These are phyloP conservation scores for Mycena alexandri DNA, from an alignment of 768 basidiomycete genomes.

Conservation along the genomic window DNA sequence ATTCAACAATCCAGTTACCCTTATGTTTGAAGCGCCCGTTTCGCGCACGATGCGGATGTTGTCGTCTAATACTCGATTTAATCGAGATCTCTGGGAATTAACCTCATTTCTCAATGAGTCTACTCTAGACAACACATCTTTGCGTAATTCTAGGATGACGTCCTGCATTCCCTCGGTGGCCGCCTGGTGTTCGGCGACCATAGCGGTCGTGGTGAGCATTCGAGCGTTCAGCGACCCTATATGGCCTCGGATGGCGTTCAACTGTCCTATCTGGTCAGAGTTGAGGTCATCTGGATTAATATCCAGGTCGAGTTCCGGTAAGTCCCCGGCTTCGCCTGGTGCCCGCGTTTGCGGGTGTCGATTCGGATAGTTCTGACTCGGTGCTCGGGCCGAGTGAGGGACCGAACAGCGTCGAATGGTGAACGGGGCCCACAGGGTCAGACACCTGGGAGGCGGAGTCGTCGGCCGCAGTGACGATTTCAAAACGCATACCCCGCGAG, in stretches of 20 bases:
- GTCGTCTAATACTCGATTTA: conserved; percentile 4
- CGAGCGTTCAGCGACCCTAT: no score
- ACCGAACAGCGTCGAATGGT: background rate
- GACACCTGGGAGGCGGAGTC: no score
- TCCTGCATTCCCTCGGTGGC: conserved; percentile 1
- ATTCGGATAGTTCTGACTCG: conserved; percentile 2
- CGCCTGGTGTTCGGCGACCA: no score
- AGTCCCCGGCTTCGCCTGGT: background rate
- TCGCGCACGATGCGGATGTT: conserved; percentile 1
- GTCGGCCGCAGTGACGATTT: no score
- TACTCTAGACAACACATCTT: background rate
- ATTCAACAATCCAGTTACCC: background rate
- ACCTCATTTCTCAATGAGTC: conserved; percentile 15
- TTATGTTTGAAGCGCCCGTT: background rate
- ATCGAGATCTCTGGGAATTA: background rate
- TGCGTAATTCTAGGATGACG: background rate
- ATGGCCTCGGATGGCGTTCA: no score
- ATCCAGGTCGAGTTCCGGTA: background rate
- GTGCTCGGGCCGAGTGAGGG: background rate
- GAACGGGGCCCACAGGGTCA: background rate
- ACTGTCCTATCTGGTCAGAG: no score
- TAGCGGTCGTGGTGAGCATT: no score
- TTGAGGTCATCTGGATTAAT: background rate
- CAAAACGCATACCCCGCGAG: no score
- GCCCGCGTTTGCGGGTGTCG: background rate